Evolutionary conservation across 2,329 filamentous ascomycete genomes (phyloP).

Genomic region (Calonectria pauciramosa): DNA sequence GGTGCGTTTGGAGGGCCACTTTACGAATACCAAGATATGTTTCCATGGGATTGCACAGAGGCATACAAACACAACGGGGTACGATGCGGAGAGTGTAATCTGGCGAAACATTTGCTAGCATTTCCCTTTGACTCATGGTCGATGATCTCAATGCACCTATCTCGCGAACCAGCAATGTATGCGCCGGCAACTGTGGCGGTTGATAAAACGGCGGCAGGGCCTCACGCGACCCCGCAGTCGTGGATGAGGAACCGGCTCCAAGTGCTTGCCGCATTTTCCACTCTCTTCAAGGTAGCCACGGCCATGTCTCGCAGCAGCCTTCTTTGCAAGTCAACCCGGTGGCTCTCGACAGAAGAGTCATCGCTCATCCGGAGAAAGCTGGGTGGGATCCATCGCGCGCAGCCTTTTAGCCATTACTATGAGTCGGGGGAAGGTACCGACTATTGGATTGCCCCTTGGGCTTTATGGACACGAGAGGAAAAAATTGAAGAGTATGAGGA

Average conservation of each 20-base stretch:
- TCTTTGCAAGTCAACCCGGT: background rate
- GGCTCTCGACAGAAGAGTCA: background rate
- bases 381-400: background rate
- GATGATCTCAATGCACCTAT: background rate
- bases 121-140: background rate
- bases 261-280: background rate
- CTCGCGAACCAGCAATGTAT: background rate
- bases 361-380: background rate
- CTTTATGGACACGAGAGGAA: background rate
- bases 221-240: background rate
- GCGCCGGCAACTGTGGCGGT: background rate
- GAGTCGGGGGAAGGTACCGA: background rate
- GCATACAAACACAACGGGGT: constrained; percentile 46
- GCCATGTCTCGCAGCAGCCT: background rate
- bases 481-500: background rate
- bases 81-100: background rate
- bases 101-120: background rate
- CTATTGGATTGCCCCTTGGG: background rate
- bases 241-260: background rate
- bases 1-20: constrained; percentile 54
- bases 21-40: constrained; percentile 57
- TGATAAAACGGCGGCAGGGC: background rate
- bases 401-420: background rate
- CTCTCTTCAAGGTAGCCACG: background rate
- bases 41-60: constrained; percentile 63